Base-by-base conservation (phyloP, 2,329 filamentous ascomycete genomes). In the Phialophora chinensis region DNA sequence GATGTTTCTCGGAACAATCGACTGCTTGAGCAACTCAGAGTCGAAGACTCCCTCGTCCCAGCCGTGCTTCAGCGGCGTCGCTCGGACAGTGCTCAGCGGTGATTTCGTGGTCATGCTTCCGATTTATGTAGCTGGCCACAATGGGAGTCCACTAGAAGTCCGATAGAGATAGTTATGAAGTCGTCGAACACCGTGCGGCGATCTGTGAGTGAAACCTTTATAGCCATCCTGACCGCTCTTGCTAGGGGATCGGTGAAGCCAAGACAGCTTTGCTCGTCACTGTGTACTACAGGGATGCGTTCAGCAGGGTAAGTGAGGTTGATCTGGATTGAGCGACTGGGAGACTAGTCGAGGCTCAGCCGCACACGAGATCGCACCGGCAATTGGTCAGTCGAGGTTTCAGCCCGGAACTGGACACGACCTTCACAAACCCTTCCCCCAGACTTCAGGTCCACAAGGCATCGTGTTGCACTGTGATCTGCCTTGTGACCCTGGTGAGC, bases 41-140 rank as follows among this genome's bases (percentile, higher is more conserved):
- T 47, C 25, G 35, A 70, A 70, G 55, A 69, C 68, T 14, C 66
- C 68, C 42, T 66, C 66, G 44, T 66, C 68, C 68, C 68, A 70
- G 25, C 47, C 60, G 23, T 4, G 7, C 35, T 63, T 63, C 25
- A 63, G 25, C 8, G 60, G 60, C 17, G 38, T 49, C 10, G 29
- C n/a, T 10, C 23, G 23, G 25, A 63, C 53, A 4, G 47, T 25
- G 8, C 38, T 27, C 29, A 60, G 27, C 11, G 58, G 58, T 52
- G 53, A 53, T 25, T 53, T 53, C 23, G 14, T 14, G n/a, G 25
- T 12, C 50, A 49, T 23, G 44, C 20, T 25, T 53, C 20, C 25
- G 29, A 2, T 1, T 29, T 49, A 25, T 33, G 11, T 7, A 17
- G 54, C 4, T 38, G 54, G 31, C 2, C 2, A 12, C 33, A 35